These are phyloP conservation scores for Phialemoniopsis sp. DNA, from an alignment of 2,329 filamentous ascomycete species.

Conservation along the genomic window DNA sequence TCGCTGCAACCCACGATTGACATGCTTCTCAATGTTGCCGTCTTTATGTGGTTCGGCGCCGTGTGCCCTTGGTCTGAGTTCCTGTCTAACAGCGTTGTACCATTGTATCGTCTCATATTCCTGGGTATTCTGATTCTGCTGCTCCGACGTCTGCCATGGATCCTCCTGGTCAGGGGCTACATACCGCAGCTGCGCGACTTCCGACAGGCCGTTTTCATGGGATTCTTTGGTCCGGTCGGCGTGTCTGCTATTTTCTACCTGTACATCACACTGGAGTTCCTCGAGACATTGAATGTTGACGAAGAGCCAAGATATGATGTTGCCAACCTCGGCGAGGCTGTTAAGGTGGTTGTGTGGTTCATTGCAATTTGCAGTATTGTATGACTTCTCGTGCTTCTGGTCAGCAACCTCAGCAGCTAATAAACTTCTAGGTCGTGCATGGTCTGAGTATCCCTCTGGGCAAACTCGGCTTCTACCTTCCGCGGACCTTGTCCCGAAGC, in stretches of 20 bases:
- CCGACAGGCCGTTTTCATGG: constrained; percentile 77
- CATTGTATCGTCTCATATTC: constrained; percentile 67
- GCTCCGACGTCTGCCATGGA: constrained; percentile 71
- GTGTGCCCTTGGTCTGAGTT: constrained; percentile 79
- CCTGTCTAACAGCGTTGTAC: constrained; percentile 60
- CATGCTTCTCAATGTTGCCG: constrained; percentile 83
- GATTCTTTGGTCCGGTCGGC: constrained; percentile 90
- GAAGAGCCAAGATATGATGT: constrained; percentile 63
- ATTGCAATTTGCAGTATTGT: constrained; percentile 78
- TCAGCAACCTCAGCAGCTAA: neutral
- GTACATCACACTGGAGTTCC: constrained; percentile 74
- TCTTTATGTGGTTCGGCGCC: constrained; percentile 91
- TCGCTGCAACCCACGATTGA: constrained; percentile 92
- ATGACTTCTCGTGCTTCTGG: constrained; percentile 28
- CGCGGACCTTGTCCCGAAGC: constrained; percentile 55
- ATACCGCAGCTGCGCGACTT: constrained; percentile 76
- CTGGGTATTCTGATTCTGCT: constrained; percentile 75
- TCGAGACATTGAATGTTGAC: constrained; percentile 54
- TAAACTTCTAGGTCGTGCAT: constrained; percentile 59
- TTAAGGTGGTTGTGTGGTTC: constrained; percentile 80
- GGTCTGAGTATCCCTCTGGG: constrained; percentile 77
- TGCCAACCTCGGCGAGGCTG: constrained; percentile 57
- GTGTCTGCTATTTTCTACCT: constrained; percentile 91
- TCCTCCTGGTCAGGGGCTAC: constrained; percentile 67
- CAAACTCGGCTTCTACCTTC: constrained; percentile 60